Evolutionary conservation across 768 basidiomycete species (phyloP).

Genomic region (Coprinellus aureogranulatus): DNA sequence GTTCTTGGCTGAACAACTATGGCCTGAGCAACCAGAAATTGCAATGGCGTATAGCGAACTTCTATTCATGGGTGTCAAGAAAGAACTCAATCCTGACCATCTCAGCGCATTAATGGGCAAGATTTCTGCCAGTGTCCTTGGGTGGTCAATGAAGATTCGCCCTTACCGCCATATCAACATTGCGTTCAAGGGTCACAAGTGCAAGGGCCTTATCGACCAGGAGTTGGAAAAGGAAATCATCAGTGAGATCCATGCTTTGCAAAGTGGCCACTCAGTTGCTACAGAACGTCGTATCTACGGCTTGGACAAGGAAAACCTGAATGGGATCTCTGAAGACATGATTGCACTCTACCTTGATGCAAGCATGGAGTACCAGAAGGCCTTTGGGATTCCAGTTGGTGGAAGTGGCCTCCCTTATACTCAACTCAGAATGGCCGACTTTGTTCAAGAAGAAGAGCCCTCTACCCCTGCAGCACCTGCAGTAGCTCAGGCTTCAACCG

Average conservation of each 20-base stretch:
- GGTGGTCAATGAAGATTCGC: background rate
- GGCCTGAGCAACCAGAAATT: background rate
- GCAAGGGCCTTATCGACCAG: background rate
- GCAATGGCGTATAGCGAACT: background rate
- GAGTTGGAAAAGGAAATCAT: background rate
- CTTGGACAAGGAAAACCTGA: background rate
- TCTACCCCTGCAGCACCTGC: too few species aligned
- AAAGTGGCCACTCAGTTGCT: background rate
- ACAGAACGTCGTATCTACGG: slow-evolving; percentile 1
- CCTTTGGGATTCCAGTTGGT: background rate
- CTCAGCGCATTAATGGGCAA: background rate
- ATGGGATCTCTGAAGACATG: background rate
- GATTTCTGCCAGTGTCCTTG: background rate
- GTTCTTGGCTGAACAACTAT: background rate
- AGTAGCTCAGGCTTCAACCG: too few species aligned
- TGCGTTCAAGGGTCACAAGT: background rate
- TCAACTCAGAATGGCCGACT: background rate
- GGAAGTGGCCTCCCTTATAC: background rate
- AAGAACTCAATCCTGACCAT: background rate
- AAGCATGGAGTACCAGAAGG: background rate
- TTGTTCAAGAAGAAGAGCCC: too few species aligned
- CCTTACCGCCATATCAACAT: background rate
- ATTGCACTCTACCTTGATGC: background rate
- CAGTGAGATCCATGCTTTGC: background rate
- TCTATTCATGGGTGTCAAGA: slow-evolving; percentile 1